Conservation (phyloP, 2,329 filamentous ascomycete genomes). For the Colletotrichum sublineola region DNA sequence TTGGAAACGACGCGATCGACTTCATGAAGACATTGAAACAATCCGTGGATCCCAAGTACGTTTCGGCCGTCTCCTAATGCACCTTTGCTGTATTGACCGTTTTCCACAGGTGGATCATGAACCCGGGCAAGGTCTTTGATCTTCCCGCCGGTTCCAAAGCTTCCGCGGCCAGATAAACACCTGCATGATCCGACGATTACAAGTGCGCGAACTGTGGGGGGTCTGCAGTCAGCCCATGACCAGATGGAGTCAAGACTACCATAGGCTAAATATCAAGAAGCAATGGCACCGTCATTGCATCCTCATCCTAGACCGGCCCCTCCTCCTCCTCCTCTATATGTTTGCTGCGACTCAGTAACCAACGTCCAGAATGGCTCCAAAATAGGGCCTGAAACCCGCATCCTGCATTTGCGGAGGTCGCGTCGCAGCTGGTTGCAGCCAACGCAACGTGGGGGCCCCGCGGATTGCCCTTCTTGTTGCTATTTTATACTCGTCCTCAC, state of each 20-base stretch:
- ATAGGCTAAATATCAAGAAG: not conserved
- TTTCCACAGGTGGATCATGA: slow-evolving; percentile 69
- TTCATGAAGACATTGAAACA: slow-evolving; percentile 76
- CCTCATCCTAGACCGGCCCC: not conserved
- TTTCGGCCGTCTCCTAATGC: slow-evolving; percentile 22
- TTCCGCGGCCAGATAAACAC: not conserved
- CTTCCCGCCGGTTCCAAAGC: slow-evolving; percentile 24
- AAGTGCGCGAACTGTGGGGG: not conserved
- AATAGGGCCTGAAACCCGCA: slow-evolving; percentile 20
- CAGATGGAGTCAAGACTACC: not conserved
- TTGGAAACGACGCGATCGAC: slow-evolving; percentile 72
- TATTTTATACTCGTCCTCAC: not conserved
- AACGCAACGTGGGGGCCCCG: slow-evolving; percentile 28
- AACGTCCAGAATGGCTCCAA: not conserved
- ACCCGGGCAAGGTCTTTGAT: slow-evolving; percentile 78
- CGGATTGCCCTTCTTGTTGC: not conserved
- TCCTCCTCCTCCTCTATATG: not conserved
- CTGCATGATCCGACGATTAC: not conserved
- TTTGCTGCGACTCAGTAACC: not conserved
- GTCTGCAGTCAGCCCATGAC: no score
- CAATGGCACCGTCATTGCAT: not conserved
- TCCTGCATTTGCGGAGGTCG: slow-evolving; percentile 8
- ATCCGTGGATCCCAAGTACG: slow-evolving; percentile 69
- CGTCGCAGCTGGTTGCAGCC: slow-evolving; percentile 19
- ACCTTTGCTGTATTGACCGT: not conserved